Base-by-base conservation (phyloP, 108 stramenopile genomes). In the Cyclotella distinguenda region DNA sequence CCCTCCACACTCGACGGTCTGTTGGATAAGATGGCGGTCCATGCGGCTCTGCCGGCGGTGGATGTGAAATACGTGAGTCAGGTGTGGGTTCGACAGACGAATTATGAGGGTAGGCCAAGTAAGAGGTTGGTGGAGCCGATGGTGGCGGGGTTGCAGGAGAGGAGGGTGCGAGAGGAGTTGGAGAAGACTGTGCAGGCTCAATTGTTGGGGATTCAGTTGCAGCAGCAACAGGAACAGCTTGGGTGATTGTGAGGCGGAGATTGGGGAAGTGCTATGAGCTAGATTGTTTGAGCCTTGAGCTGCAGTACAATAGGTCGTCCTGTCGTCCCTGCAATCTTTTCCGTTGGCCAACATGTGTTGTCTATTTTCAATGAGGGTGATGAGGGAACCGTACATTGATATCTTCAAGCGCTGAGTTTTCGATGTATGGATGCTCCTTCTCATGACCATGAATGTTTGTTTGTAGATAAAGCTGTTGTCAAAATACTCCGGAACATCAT, bases 41-140 rank as follows among this genome's bases (percentile, higher is more conserved):
- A 97, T 72, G 86, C 91, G 1, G 98, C 94, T 0, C 59, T 89
- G 66, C 91, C 91, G 0, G 94, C 96, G 9, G 65, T 91, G 30
- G 94, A 90, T 63, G 68, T 80, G 32, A 99, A 99, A 60, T 99
- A 93, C 61, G 95, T 99, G n/a, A 89, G 84, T 59, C 98, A 99
- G 79, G 92, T 97, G 13, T 97, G 98, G 98, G 91, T 99, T 50
- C 88, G 96, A 13, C 95, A 97, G 68, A 53, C 70, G 16, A 63
- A 64, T 16, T 97, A 97, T 77, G 80, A 74, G 32, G 93, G 93
- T 23, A 78, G 78, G 33, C 82, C 93, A 4, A 79, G 77, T 48
- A 90, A 89, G 46, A 72, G 93, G 28, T 53, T 94, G 44, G 51
- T 66, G 40, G 72, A 73, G 27, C 86, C 81, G 19, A 64, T 91